Conservation (phyloP, 139 green algal species). For the Zygnema circumcarinatum region DNA sequence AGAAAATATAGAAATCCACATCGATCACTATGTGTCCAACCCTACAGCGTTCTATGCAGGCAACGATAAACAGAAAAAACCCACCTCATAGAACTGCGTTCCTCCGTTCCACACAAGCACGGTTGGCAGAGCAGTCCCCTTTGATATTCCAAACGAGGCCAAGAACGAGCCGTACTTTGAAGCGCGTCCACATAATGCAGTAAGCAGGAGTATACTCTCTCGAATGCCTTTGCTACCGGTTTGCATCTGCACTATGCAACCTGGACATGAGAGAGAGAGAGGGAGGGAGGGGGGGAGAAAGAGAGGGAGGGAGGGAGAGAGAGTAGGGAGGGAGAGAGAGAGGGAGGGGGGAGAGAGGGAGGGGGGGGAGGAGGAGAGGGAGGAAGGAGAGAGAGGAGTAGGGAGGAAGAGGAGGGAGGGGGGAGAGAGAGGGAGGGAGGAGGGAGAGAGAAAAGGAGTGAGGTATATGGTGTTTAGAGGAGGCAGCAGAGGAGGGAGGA, state of each 20-base stretch:
- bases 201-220: neutral
- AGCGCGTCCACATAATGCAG: conserved; percentile 21
- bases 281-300: conserved; percentile 6
- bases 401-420: neutral
- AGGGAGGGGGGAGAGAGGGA: neutral
- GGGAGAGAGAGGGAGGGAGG: neutral
- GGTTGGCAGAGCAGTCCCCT: neutral
- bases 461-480: neutral
- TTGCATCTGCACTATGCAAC: neutral
- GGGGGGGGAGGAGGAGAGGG: neutral
- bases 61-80: conserved; percentile 3
- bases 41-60: too few relatives aligned
- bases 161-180: neutral
- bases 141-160: neutral
- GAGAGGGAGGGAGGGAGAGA: neutral
- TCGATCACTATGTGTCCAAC: too few relatives aligned
- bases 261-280: conserved; percentile 8
- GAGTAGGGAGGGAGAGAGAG: neutral
- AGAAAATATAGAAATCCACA: too few relatives aligned
- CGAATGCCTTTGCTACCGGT: neutral
- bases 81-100: conserved; percentile 12
- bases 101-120: conserved; percentile 4
- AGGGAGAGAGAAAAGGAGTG: neutral
- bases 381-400: neutral
- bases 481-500: conserved; percentile 10